phyloP scores from a whole-genome alignment of 345 rosid genomes.

The Orychophragmus violaceus region DNA sequence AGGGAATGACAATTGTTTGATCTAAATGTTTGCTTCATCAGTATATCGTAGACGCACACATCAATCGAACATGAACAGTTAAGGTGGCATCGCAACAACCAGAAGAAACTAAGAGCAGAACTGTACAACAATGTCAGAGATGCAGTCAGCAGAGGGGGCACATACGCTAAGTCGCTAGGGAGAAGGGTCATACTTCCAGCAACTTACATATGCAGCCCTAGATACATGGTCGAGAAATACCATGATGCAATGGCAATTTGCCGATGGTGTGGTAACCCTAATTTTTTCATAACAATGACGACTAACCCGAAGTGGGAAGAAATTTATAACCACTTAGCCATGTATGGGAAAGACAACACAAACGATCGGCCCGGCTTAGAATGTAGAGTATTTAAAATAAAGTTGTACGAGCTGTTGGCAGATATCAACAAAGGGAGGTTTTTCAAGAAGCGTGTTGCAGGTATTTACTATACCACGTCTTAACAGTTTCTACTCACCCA shows the following conservation, averaged over 20 bases:
- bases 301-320: neutral
- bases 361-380: neutral
- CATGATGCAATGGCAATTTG: conserved; percentile 8
- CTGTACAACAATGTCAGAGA: neutral
- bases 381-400: neutral
- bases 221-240: neutral
- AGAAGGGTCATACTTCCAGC: neutral
- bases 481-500: too few species aligned
- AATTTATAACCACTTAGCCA: neutral
- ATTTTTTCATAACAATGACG: neutral
- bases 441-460: neutral
- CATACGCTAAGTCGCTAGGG: neutral
- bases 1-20: neutral
- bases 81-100: too few species aligned
- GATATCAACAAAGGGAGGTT: neutral
- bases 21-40: neutral
- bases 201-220: neutral
- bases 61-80: neutral
- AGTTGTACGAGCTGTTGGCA: neutral
- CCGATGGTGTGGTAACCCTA: neutral
- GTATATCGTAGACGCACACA: neutral
- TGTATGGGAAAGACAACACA: neutral
- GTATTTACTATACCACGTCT: neutral
- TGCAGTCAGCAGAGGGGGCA: neutral
- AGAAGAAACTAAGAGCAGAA: neutral